Base-by-base conservation (phyloP, 805 yeast species). In the Candida morakotiae region DNA sequence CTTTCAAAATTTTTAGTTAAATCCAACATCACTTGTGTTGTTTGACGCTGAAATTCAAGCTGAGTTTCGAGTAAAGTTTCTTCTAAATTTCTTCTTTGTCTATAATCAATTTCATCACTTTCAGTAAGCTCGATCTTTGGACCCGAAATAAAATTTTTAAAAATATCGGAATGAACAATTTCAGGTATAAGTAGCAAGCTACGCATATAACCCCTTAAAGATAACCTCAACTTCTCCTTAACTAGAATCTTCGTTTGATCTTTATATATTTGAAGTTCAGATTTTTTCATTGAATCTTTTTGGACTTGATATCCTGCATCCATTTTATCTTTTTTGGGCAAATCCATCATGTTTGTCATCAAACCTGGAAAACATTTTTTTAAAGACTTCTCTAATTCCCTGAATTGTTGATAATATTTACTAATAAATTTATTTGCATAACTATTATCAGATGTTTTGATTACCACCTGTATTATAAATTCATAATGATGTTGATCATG, bases 181-280 rank as follows among this genome's bases (percentile, higher is more conserved):
- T 77, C 81, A 5, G 76, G 69, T 30, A 76, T 73, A 23, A 71
- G 62, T 8, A 75, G 51, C 13, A 89, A 57, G 1, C 69, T 56
- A 20, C 71, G 64, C 33, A 91, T 51, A 50, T 85, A 91, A 0
- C 87, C 85, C 32, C 97, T 68, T 31, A 91, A 66, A 0, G 94
- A 76, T 8, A 87, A 69, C 29, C 98, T 67, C 47, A 87, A 73
- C 45, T 79, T 81, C 55, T 91, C 98, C 20, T 94, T 71, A 2
- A 79, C 75, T 21, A 85, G 24, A 9, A n/a, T 31, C 30, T 4
- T 34, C 3, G 4, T 5, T 23, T 25, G 20, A 9, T 28, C 22
- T 4, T 4, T 18, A 17, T 29, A 24, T 7, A 22, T 3, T 2
- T 32, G 9, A 7, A 9, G 8, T n/a, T 11, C 22, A 14, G n/a